Percentiles rank a stretch among this genome's conserved stretches.
These are phyloP conservation scores for Aureobasidium sp. DNA, from an alignment of 2,329 filamentous ascomycete genomes.

Conservation along the genomic window DNA sequence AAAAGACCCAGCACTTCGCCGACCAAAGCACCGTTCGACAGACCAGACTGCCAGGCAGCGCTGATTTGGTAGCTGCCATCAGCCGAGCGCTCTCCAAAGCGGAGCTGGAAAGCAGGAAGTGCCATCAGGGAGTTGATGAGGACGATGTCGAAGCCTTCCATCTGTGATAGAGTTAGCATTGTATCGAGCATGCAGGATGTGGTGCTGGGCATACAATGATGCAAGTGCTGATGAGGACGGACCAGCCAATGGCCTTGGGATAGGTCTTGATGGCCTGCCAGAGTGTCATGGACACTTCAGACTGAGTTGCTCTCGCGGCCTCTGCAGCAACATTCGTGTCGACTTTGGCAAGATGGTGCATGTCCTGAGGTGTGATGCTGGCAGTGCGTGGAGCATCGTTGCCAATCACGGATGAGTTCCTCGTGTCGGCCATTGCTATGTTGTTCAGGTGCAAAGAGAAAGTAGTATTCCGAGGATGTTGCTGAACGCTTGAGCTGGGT, in stretches of 20 bases:
- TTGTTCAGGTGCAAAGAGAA: neutral
- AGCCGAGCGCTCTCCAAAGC: slow-evolving; percentile 36
- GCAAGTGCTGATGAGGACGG: slow-evolving; percentile 30
- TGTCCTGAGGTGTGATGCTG: slow-evolving; percentile 18
- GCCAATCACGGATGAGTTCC: neutral
- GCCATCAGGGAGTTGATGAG: slow-evolving; percentile 32
- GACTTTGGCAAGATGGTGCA: slow-evolving; percentile 23
- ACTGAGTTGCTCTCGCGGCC: slow-evolving; percentile 25
- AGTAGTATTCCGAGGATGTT: neutral
- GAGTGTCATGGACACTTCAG: slow-evolving; percentile 31
- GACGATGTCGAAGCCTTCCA: slow-evolving; percentile 37
- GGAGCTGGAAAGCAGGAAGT: slow-evolving; percentile 25
- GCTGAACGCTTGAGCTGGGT: neutral
- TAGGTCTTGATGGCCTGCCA: slow-evolving; percentile 26
- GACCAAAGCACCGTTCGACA: slow-evolving; percentile 51
- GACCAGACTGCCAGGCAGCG: slow-evolving; percentile 51
- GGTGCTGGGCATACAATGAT: slow-evolving; percentile 23
- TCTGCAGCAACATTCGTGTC: slow-evolving; percentile 25
- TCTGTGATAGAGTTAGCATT: slow-evolving; percentile 17
- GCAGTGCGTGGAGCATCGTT: neutral
- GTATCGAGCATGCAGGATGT: neutral
- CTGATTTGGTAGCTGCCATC: slow-evolving; percentile 42
- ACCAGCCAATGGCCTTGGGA: slow-evolving; percentile 34
- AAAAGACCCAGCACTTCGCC: slow-evolving; percentile 62
- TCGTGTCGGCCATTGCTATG: neutral